Conservation (phyloP, 1,284 basidiomycete genomes). For the Puccinia hordei region DNA sequence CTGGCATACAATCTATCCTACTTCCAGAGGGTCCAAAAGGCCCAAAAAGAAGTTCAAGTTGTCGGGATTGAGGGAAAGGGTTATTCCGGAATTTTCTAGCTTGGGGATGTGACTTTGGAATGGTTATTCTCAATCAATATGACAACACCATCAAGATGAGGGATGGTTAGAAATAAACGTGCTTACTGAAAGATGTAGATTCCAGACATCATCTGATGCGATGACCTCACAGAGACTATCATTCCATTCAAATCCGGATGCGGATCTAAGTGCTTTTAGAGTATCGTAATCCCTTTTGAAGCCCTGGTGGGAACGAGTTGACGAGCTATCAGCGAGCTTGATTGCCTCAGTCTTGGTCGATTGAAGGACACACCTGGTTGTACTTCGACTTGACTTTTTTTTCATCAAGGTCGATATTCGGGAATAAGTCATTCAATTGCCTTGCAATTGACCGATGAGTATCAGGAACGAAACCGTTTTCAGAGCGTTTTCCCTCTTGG, state of each 20-base stretch:
- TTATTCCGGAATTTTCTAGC: slow-evolving; percentile 24
- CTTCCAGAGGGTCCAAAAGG: slow-evolving; percentile 9
- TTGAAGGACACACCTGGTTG: too few species aligned
- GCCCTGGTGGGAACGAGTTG: neutral
- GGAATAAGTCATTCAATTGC: slow-evolving; percentile 18
- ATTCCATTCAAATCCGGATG: slow-evolving; percentile 29
- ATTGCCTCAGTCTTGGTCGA: neutral
- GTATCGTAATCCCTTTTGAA: slow-evolving; percentile 33
- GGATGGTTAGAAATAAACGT: neutral
- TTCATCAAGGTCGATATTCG: too few species aligned
- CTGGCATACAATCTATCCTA: neutral
- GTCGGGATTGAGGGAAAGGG: slow-evolving; percentile 25
- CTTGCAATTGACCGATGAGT: slow-evolving; percentile 23
- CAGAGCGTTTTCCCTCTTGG: slow-evolving; percentile 18
- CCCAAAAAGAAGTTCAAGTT: slow-evolving; percentile 24
- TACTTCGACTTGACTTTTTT: too few species aligned
- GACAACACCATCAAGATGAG: neutral
- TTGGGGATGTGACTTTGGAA: slow-evolving; percentile 18
- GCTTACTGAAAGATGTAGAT: slow-evolving; percentile 22
- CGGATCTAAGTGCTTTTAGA: slow-evolving; percentile 16
- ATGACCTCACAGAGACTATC: slow-evolving; percentile 19
- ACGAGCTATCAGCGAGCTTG: neutral
- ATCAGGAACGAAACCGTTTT: slow-evolving; percentile 21
- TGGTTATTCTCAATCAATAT: neutral
- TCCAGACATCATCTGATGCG: slow-evolving; percentile 16